phyloP scores from a whole-genome alignment of 23 red algal genomes.

The Gracilariopsis chorda region DNA sequence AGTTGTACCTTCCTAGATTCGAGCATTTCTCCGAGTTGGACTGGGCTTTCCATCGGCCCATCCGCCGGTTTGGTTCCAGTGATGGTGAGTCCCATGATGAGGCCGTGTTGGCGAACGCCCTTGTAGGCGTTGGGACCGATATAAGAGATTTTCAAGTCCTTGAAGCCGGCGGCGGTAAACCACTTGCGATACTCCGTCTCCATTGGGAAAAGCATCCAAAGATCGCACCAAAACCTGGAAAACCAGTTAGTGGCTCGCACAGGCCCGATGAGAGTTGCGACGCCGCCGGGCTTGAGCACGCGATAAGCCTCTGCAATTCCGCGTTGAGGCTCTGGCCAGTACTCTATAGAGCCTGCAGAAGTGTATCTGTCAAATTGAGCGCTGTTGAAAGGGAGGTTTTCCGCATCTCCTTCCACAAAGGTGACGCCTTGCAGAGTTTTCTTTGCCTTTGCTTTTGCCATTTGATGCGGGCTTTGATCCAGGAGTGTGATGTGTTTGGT shows the following conservation, averaged over 20 bases:
- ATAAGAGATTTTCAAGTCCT: constrained; percentile 81
- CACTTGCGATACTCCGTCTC: constrained; percentile 90
- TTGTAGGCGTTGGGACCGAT: constrained; percentile 96
- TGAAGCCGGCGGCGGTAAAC: constrained; percentile 85
- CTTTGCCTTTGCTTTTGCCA: constrained; percentile 85
- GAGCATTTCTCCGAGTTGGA: constrained; percentile 78
- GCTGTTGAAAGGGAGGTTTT: constrained; percentile 78
- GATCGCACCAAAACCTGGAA: constrained; percentile 92
- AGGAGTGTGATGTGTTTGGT: constrained; percentile 74
- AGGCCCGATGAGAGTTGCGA: constrained; percentile 93
- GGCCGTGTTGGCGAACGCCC: constrained; percentile 87
- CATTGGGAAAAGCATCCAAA: constrained; percentile 98
- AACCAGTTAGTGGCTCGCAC: constrained; percentile 95
- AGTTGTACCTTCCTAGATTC: constrained; percentile 65
- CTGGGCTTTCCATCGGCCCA: constrained; percentile 60
- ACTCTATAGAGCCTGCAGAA: constrained; percentile 94
- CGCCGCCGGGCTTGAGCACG: constrained; percentile 83
- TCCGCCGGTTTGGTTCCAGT: constrained; percentile 76
- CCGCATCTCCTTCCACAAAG: constrained; percentile 94
- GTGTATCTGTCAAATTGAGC: constrained; percentile 81
- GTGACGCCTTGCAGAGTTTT: constrained; percentile 70
- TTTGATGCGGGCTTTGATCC: constrained; percentile 96
- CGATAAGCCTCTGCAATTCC: constrained; percentile 94
- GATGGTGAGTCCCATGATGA: constrained; percentile 95
- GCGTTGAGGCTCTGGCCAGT: constrained; percentile 97